These are phyloP conservation scores for Globomyces sp. DNA, from an alignment of 371 early-diverging fungal species.

Conservation along the genomic window DNA sequence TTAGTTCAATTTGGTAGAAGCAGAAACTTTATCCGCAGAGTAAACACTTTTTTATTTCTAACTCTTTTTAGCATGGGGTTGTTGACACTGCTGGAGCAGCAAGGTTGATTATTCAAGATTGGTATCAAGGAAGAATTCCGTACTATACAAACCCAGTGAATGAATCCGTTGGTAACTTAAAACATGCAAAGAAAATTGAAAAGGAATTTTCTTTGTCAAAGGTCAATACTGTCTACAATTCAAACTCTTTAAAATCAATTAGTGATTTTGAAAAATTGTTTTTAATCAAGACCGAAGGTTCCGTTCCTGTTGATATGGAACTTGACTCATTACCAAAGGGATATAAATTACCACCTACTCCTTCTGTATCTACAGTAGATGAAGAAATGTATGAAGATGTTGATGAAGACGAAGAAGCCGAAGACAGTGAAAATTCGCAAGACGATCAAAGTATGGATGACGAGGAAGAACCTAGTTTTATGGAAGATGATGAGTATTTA, in stretches of 20 bases:
- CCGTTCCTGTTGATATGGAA: neutral
- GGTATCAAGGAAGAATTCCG: conserved; percentile 1
- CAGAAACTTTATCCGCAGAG: conserved; percentile 6
- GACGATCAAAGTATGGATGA: neutral
- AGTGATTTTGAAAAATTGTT: conserved; percentile 8
- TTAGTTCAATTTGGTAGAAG: conserved; percentile 1
- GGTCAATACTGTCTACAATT: neutral
- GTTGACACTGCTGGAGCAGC: neutral
- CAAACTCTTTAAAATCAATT: neutral
- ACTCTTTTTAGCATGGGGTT: neutral
- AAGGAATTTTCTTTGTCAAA: no score
- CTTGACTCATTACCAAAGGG: conserved; percentile 1
- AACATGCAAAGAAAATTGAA: neutral
- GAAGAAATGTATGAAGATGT: neutral
- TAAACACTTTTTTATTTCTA: neutral
- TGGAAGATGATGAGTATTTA: neutral
- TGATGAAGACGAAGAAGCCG: neutral
- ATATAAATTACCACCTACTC: neutral
- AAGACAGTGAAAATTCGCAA: neutral
- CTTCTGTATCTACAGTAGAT: neutral
- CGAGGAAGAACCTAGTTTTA: neutral
- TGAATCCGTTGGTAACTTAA: neutral
- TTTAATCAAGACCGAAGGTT: neutral
- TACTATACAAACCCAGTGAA: neutral
- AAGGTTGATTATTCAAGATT: conserved; percentile 7